Base-by-base conservation (phyloP, 176 grass and related monocot species). In the Lolium rigidum region DNA sequence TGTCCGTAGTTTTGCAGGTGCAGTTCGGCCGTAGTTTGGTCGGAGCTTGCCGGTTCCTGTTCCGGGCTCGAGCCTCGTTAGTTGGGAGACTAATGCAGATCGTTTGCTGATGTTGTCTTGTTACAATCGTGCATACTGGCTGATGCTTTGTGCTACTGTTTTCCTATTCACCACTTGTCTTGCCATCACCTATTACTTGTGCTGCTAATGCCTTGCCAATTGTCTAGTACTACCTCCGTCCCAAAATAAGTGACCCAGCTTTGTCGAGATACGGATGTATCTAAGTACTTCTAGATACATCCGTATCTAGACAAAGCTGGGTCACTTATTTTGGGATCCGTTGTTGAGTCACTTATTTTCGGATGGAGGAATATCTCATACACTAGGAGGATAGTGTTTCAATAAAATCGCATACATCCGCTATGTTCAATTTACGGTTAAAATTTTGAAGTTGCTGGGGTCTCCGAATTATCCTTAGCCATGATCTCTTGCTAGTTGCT, bases 121-220 rank as follows among this genome's bases (percentile, higher is more conserved):
- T 80, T 77, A 77, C 41, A n/a, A 35, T 85, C 18, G 2, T 61
- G 17, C 65, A 9, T 54, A 18, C 31, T 76, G n/a, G 22, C 22
- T 3, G 57, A 80, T 66, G 61, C 49, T 69, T 61, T 59, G 70
- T 48, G 57, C 21, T 83, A 83, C 55, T 79, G 79, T 87, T 87
- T 44, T 74, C 55, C 54, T 70, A 54, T 1, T 15, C 63, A 71
- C 71, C 10, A 28, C 38, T 82, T 51, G 6, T 52, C 64, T 72
- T 54, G 60, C 39, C 57, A 61, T 71, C 46, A 63, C 78, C 9
- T 73, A 51, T 49, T n/a, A 59, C 57, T 17, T 70, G 9, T 41
- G 37, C 46, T 22, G 15, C 56, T 77, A 25, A 37, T 82, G 46
- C 46, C 10, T 4, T 61, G 2, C 2, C 71, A 46, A 55, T 7